phyloP scores from a whole-genome alignment of 2,329 filamentous ascomycete species.

The Fusarium avenaceum region DNA sequence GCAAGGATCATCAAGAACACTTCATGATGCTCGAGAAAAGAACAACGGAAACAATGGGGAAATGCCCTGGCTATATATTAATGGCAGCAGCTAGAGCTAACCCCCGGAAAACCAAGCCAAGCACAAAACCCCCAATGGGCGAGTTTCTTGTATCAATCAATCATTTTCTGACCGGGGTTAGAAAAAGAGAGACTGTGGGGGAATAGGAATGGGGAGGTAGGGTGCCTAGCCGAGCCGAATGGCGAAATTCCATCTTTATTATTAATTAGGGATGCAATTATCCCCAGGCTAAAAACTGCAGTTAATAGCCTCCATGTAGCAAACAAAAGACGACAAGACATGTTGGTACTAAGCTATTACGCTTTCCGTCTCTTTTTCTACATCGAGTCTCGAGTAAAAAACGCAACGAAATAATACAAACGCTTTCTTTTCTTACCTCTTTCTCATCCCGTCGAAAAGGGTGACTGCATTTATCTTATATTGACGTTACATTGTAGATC shows the following conservation, averaged over 20 bases:
- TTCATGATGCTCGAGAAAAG: neutral
- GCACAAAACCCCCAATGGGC: slow-evolving; percentile 30
- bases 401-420: neutral
- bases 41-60: slow-evolving; percentile 21
- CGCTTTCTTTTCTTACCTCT: neutral
- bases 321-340: neutral
- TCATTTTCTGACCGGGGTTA: slow-evolving; percentile 23
- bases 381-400: too few species aligned
- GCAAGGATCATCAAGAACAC: too few species aligned
- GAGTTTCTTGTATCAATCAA: slow-evolving; percentile 23
- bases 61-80: slow-evolving; percentile 21
- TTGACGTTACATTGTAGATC: slow-evolving; percentile 10
- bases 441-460: neutral
- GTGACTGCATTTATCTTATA: slow-evolving; percentile 2
- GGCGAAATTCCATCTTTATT: neutral
- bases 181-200: slow-evolving; percentile 33
- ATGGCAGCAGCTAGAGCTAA: slow-evolving; percentile 14
- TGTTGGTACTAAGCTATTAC: too few species aligned
- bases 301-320: neutral
- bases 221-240: slow-evolving; percentile 20
- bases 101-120: slow-evolving; percentile 29
- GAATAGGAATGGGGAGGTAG: slow-evolving; percentile 1
- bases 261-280: neutral
- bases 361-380: neutral
- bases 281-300: slow-evolving; percentile 1